Percentiles rank a stretch among this genome's conserved stretches.
These are phyloP conservation scores for Coemansia sp. DNA, from an alignment of 192 early-diverging fungal species.

Conservation along the genomic window DNA sequence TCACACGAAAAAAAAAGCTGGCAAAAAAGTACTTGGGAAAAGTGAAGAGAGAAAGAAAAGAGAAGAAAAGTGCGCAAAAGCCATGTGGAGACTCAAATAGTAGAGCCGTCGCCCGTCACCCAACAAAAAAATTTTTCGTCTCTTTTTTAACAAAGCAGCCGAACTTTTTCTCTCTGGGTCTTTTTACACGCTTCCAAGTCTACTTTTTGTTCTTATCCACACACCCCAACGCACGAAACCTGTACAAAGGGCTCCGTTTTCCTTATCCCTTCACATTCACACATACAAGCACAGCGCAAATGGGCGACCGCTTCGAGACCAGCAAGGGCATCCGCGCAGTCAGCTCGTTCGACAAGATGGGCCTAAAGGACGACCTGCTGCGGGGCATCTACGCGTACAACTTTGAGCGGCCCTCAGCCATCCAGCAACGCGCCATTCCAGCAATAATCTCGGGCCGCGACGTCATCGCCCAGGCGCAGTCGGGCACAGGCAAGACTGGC, in stretches of 20 bases:
- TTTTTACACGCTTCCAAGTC: background rate
- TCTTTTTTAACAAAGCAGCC: background rate
- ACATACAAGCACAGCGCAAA: too few species aligned
- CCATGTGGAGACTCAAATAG: too few species aligned
- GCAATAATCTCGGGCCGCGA: conserved; percentile 86
- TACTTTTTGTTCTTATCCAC: too few species aligned
- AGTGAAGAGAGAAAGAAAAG: background rate
- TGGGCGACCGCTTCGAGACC: conserved; percentile 57
- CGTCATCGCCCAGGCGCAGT: conserved; percentile 97
- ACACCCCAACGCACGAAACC: too few species aligned
- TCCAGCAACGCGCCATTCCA: conserved; percentile 96
- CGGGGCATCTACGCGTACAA: conserved; percentile 98
- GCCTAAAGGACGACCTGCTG: conserved; percentile 94
- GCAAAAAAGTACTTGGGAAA: too few species aligned
- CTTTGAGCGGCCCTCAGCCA: conserved; percentile 97
- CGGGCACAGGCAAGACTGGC: conserved; percentile 98
- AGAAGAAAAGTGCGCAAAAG: background rate
- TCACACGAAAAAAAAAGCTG: conserved; percentile 1
- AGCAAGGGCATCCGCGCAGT: conserved; percentile 82
- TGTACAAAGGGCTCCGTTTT: background rate
- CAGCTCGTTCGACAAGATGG: conserved; percentile 90
- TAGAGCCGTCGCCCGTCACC: background rate
- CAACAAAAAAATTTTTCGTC: background rate
- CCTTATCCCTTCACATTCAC: too few species aligned
- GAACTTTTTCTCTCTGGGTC: background rate